Percentiles rank a stretch among this genome's conserved stretches.
Conservation (phyloP, 257 asterid genomes). For the Coffea eugenioides region DNA sequence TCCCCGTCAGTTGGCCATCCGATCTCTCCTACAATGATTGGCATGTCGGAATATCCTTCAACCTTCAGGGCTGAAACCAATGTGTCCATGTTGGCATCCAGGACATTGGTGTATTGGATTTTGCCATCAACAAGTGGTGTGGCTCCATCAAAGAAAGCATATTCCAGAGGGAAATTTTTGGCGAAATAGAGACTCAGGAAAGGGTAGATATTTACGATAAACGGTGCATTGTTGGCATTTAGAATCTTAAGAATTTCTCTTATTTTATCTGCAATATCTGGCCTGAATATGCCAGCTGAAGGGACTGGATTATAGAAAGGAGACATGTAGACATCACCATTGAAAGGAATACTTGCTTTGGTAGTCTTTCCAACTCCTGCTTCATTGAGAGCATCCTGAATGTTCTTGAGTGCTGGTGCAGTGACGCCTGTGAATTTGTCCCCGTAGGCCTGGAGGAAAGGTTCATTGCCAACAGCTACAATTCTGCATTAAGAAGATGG, state of each 20-base stretch:
- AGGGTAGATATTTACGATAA: conserved; percentile 40
- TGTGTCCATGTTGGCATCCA: conserved; percentile 35
- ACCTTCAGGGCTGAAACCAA: conserved; percentile 28
- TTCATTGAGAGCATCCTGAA: conserved; percentile 37
- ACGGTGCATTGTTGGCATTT: conserved; percentile 28
- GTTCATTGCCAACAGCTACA: conserved; percentile 44
- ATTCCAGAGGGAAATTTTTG: conserved; percentile 28
- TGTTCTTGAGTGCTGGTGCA: conserved; percentile 33
- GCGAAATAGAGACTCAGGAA: conserved; percentile 21
- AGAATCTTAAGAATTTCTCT: conserved; percentile 18
- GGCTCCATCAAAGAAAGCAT: conserved; percentile 36
- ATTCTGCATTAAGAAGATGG: neutral
- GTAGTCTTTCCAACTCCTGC: conserved; percentile 29
- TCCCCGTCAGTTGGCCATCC: conserved; percentile 53
- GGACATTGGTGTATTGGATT: conserved; percentile 23
- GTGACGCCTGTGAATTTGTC: conserved; percentile 14
- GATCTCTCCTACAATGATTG: conserved; percentile 39
- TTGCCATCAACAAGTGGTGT: conserved; percentile 20
- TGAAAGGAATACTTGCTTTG: conserved; percentile 40
- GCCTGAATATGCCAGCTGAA: conserved; percentile 32
- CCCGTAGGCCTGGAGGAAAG: conserved; percentile 31
- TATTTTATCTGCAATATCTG: conserved; percentile 21
- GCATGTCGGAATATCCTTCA: conserved; percentile 20
- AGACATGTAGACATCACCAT: conserved; percentile 35
- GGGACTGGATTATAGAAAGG: conserved; percentile 18